Evolutionary conservation across 2,329 filamentous ascomycete species (phyloP).

Genomic region (Diplocarpon rosae): DNA sequence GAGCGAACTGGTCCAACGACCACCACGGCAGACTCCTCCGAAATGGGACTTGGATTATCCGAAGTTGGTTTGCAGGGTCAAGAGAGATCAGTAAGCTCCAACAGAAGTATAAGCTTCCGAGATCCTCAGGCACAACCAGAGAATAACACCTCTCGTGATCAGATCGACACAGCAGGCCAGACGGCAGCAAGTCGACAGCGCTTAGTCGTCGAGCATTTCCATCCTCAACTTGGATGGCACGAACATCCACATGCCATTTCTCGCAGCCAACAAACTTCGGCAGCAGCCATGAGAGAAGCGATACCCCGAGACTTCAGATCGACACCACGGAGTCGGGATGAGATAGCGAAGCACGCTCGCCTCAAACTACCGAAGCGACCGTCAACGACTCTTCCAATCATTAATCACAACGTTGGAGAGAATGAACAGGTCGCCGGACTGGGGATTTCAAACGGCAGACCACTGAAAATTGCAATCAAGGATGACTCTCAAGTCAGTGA

Average conservation of each 20-base stretch:
- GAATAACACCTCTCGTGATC: not conserved
- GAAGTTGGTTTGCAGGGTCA: not conserved
- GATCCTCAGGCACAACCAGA: not conserved
- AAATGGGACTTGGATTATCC: not conserved
- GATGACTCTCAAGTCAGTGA: not conserved
- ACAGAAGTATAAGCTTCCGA: not conserved
- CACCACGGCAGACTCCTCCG: not conserved
- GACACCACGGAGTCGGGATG: conserved; percentile 12
- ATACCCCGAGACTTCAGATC: not conserved
- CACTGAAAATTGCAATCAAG: not conserved
- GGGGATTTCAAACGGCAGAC: not conserved
- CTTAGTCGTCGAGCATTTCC: conserved; percentile 11
- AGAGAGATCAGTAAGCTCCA: not conserved
- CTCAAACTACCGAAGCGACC: conserved; percentile 14
- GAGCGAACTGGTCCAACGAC: not conserved
- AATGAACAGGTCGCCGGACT: not conserved
- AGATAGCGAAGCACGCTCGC: conserved; percentile 18
- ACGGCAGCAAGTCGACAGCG: not conserved
- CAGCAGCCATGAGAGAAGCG: not conserved
- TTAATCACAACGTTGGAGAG: not conserved
- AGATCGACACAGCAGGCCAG: not conserved
- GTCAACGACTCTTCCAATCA: conserved; percentile 16
- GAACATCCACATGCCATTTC: not conserved
- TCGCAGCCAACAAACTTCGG: conserved; percentile 1
- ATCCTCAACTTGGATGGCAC: conserved; percentile 12